Base-by-base conservation (phyloP, 805 yeast genomes). In the Alloascoidea africana region DNA sequence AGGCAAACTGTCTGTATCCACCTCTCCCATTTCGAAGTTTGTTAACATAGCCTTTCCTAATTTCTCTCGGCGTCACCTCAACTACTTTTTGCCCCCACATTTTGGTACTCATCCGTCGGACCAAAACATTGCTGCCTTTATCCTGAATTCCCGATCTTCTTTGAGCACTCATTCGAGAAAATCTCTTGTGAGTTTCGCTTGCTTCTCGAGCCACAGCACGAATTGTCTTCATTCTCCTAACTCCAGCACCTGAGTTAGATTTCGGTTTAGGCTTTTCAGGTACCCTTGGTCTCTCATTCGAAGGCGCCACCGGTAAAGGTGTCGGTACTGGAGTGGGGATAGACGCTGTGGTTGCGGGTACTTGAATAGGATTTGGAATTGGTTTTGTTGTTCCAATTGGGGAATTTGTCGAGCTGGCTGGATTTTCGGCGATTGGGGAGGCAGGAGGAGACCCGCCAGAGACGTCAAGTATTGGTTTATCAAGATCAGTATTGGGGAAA, bases 61-160 rank as follows among this genome's bases (percentile, higher is more conserved):
- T 65, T 42, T 73, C 78, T 16, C 70, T 73, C 2, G 89, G 76
- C 1, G 87, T 86, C 18, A 87, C 87, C 57, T 91, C 98, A 19
- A 86, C 78, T 13, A 85, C 93, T 44, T 71, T 78, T 43, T 84
- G 86, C 15, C 98, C 99, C 99, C 99, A 91, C 79, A 91, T 72
- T 59, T 91, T 93, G 1, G 99, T 91, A 50, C 91, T 84, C 39
- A 67, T 68, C 39, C 97, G 64, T 44, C 85, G 65, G 27, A 89
- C 54, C 4, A 76, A 49, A 1, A 46, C 52, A 4, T 52, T 48
- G 4, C 38, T 39, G n/a, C 34, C 36, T 14, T 18, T 33, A 27
- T 42, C 33, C 42, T 39, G 4, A n/a, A n/a, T n/a, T n/a, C n/a
- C n/a, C n/a, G n/a, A n/a, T n/a, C n/a, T n/a, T n/a, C n/a, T n/a